phyloP scores from a whole-genome alignment of 2,329 filamentous ascomycete species.

The Biscogniauxia marginata region DNA sequence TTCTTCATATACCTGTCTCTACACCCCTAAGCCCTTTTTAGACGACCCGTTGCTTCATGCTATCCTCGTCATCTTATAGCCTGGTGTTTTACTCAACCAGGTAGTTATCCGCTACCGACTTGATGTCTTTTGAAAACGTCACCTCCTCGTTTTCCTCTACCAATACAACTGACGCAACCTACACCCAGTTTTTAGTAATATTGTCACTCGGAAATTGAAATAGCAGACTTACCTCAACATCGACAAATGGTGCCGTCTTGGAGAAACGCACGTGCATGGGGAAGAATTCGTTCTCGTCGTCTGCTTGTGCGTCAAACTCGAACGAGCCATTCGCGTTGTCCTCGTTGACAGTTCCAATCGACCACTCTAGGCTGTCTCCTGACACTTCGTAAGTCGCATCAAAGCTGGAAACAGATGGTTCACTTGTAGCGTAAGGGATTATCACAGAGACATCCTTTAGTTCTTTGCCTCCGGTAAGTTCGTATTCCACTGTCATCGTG shows the following conservation, averaged over 20 bases:
- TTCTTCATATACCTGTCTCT: slow-evolving; percentile 12
- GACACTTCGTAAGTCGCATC: slow-evolving; percentile 93
- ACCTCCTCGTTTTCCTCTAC: slow-evolving; percentile 76
- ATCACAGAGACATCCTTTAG: slow-evolving; percentile 82
- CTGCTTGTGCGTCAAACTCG: slow-evolving; percentile 88
- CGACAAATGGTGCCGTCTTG: slow-evolving; percentile 82
- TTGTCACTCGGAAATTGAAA: background rate
- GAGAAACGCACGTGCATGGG: slow-evolving; percentile 91
- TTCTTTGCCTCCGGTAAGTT: slow-evolving; percentile 76
- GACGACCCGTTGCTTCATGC: slow-evolving; percentile 11
- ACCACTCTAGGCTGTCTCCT: slow-evolving; percentile 92
- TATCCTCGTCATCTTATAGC: slow-evolving; percentile 9
- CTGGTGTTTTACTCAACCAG: slow-evolving; percentile 61
- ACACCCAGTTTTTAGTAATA: slow-evolving; percentile 25
- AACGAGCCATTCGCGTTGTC: slow-evolving; percentile 83
- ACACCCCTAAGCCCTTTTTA: slow-evolving; percentile 12
- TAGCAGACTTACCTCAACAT: slow-evolving; percentile 79
- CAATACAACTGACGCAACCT: slow-evolving; percentile 69
- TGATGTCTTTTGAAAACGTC: slow-evolving; percentile 79
- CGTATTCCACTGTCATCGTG: slow-evolving; percentile 93
- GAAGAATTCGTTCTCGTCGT: slow-evolving; percentile 94
- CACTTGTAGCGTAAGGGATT: slow-evolving; percentile 81
- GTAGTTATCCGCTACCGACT: slow-evolving; percentile 73
- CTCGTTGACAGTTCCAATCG: slow-evolving; percentile 80
- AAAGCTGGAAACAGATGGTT: slow-evolving; percentile 88